Evolutionary conservation across 31 red algal species (phyloP), one percentile per base, ranked within the genome.

Genomic region (Asparagopsis taxiformis): DNA sequence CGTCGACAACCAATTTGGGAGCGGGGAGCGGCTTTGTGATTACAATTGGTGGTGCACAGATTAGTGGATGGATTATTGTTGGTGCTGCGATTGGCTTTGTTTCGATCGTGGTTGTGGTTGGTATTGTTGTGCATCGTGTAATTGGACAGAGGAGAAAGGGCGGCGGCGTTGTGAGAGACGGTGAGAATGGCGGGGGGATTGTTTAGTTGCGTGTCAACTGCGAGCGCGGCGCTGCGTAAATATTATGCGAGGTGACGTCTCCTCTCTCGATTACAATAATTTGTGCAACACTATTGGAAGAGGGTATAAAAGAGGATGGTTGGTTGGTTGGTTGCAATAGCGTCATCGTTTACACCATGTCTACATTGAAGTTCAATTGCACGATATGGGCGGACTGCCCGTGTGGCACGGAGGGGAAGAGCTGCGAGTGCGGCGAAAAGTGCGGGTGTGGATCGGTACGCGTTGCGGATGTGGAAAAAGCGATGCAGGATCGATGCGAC

Each of bases 51-150:
- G 34, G 7, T 23, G 39, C 11, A 3, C 48, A 33, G 15, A 24
- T 88, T 16, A 79, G 62, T 64, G 72, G 72, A 20, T 88, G 84
- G 84, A 44, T 78, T 24, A 21, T 78, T 1, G 74, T 88, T 41
- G 84, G 84, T 9, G 39, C 64, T 9, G 72, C 44, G 21, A 68
- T 35, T 2, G 34, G 55, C 10, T 58, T 29, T 44, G 15, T 73
- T 25, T 38, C 73, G 1, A 20, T 55, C 2, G 33, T 68, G 22
- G 48, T 67, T 19, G 77, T 33, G 36, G 43, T 49, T 31, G 32
- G 59, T 7, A 32, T 34, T 6, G 30, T 9, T 11, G 44, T 9
- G 17, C 44, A 17, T 50, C 11, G 44, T 50, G 10, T 50, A 17
- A 10, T 10, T 10, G 44, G 11, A 50, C 17, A 50, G 10, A 17